A percentile compares a stretch with the other conserved stretches of the same genome.
These are phyloP conservation scores for Gliomastix tumulicola DNA, from an alignment of 2,329 filamentous ascomycete species.

Conservation along the genomic window DNA sequence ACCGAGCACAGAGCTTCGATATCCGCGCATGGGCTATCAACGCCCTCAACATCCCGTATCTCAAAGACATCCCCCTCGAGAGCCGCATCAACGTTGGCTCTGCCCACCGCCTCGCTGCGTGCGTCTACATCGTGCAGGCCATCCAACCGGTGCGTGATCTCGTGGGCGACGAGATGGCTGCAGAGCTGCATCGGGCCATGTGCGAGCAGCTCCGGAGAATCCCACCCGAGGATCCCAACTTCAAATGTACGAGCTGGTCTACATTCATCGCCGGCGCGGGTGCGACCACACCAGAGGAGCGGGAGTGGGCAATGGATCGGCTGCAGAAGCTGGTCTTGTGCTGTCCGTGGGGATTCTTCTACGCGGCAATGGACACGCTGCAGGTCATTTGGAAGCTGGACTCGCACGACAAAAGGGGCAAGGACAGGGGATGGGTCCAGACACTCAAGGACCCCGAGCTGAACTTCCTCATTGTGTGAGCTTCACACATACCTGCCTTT, in stretches of 20 bases:
- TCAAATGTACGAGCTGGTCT: slow-evolving; percentile 51
- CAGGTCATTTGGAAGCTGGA: slow-evolving; percentile 34
- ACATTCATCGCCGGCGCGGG: slow-evolving; percentile 50
- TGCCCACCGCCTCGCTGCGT: slow-evolving; percentile 34
- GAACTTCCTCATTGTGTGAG: slow-evolving; percentile 35
- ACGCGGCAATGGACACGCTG: slow-evolving; percentile 37
- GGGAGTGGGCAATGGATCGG: slow-evolving; percentile 41
- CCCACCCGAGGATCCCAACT: slow-evolving; percentile 39
- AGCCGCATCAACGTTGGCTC: slow-evolving; percentile 31
- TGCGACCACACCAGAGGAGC: slow-evolving; percentile 29
- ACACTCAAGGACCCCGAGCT: slow-evolving; percentile 31
- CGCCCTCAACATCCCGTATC: slow-evolving; percentile 22
- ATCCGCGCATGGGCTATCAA: slow-evolving; percentile 30
- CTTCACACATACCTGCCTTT: background rate
- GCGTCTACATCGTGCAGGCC: slow-evolving; percentile 37
- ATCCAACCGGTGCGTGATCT: slow-evolving; percentile 18
- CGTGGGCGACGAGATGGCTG: slow-evolving; percentile 17
- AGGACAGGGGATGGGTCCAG: slow-evolving; percentile 30
- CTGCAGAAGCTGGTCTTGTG: slow-evolving; percentile 29
- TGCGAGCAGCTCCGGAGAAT: slow-evolving; percentile 39
- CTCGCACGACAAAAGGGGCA: slow-evolving; percentile 14
- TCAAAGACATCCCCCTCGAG: slow-evolving; percentile 22
- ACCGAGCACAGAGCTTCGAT: slow-evolving; percentile 29
- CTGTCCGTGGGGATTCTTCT: slow-evolving; percentile 41
- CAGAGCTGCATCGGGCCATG: slow-evolving; percentile 34